phyloP scores from a whole-genome alignment of 192 early-diverging fungal genomes.

The Backusella luteola region DNA sequence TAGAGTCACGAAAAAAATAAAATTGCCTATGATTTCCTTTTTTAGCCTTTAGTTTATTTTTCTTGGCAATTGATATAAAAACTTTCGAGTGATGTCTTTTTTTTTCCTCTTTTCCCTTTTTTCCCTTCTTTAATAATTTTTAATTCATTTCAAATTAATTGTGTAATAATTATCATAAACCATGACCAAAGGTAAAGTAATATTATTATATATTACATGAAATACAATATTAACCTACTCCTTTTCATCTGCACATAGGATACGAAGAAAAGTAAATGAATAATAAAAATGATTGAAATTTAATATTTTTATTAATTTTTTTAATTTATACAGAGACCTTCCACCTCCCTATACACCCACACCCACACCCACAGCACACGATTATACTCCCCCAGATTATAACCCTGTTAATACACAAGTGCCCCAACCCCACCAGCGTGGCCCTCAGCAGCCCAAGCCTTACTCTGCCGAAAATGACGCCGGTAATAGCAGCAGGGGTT shows the following conservation, averaged over 20 bases:
- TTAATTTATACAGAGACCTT: conserved; percentile 1
- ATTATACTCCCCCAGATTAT: not conserved
- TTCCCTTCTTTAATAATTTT: not conserved
- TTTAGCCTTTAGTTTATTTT: not conserved
- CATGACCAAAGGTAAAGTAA: not conserved
- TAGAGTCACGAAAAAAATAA: not conserved
- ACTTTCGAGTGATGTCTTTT: not conserved
- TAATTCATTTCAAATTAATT: not conserved
- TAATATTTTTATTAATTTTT: not conserved
- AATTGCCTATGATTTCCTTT: not conserved
- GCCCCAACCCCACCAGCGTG: not conserved
- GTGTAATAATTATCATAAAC: not conserved
- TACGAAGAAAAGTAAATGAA: conserved; percentile 3
- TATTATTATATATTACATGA: not conserved
- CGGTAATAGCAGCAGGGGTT: not conserved
- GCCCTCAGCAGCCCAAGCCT: not conserved
- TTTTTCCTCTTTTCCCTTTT: not conserved
- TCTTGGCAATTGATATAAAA: conserved; percentile 3
- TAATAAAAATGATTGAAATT: not conserved
- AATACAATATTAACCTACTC: not conserved
- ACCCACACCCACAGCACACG: not conserved
- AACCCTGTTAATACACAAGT: not conserved
- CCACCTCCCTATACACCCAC: not conserved
- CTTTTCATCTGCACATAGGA: not conserved
- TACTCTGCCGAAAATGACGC: not conserved